These are phyloP conservation scores for Chlorociboria aeruginascens DNA, from an alignment of 495 filamentous ascomycete genomes.

Conservation along the genomic window DNA sequence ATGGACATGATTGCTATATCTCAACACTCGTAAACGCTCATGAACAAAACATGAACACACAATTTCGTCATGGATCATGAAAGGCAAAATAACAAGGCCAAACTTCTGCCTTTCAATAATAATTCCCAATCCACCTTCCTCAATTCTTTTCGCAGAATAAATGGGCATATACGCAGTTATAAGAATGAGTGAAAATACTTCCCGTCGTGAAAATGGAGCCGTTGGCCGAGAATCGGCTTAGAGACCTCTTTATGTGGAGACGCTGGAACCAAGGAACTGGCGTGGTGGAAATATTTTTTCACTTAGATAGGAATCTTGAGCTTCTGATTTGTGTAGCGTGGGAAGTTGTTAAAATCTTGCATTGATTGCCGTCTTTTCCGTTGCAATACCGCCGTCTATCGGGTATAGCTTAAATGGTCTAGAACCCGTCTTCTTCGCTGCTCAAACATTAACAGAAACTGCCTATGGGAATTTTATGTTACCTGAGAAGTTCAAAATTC, in stretches of 20 bases:
- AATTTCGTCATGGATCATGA: slow-evolving; percentile 7
- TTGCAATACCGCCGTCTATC: background rate
- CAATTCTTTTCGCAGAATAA: background rate
- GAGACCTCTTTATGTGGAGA: background rate
- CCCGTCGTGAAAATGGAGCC: background rate
- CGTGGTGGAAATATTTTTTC: background rate
- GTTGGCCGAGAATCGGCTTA: slow-evolving; percentile 7
- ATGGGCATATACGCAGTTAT: slow-evolving; percentile 5
- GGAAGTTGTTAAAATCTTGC: background rate
- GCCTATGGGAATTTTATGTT: too few relatives aligned
- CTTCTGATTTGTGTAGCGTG: slow-evolving; percentile 3
- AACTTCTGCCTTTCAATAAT: background rate
- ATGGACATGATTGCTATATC: slow-evolving; percentile 1
- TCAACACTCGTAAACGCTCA: too few relatives aligned
- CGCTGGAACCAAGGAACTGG: background rate
- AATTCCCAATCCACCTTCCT: background rate
- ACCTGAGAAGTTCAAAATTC: too few relatives aligned
- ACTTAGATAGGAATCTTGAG: background rate
- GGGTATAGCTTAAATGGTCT: background rate
- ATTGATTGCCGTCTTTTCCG: background rate
- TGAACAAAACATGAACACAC: too few relatives aligned
- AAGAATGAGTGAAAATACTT: background rate
- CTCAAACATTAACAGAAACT: too few relatives aligned
- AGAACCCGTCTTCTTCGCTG: too few relatives aligned
- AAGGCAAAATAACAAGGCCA: slow-evolving; percentile 6